Percentiles rank a stretch among this genome's conserved stretches.
These are phyloP conservation scores for Beverwykella pulmonaria DNA, from an alignment of 495 filamentous ascomycete species.

Conservation along the genomic window DNA sequence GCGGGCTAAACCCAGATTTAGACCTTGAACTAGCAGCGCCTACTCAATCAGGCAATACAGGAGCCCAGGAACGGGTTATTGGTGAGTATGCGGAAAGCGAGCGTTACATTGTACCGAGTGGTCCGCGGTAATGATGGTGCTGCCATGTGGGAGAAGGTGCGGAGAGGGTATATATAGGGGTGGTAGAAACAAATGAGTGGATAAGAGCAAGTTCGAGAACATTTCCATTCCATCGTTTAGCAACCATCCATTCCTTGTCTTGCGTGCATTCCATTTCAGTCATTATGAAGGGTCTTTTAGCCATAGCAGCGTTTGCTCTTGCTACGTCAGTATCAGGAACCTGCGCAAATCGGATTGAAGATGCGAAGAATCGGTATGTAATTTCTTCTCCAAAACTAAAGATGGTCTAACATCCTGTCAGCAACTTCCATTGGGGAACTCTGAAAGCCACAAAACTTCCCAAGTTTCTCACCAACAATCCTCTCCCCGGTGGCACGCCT, in stretches of 20 bases:
- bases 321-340: background rate
- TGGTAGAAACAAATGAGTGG: background rate
- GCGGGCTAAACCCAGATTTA: background rate
- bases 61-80: background rate
- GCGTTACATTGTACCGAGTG: background rate
- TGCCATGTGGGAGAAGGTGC: background rate
- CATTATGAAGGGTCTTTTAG: conserved; percentile 10
- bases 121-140: background rate
- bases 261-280: background rate
- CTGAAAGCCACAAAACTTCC: conserved; percentile 11
- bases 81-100: conserved; percentile 1
- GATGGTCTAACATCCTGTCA: background rate
- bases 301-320: conserved; percentile 2
- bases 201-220: conserved; percentile 4
- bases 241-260: background rate
- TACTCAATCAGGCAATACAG: background rate
- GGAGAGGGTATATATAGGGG: background rate
- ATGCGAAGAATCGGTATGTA: conserved; percentile 6
- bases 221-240: background rate
- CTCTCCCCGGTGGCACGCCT: conserved; percentile 34
- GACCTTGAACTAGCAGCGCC: background rate
- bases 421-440: conserved; percentile 7
- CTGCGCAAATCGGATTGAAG: background rate
- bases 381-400: background rate
- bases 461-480: conserved; percentile 32